These are phyloP conservation scores for Onygenales sp. DNA, from an alignment of 2,329 filamentous ascomycete genomes.

Conservation along the genomic window DNA sequence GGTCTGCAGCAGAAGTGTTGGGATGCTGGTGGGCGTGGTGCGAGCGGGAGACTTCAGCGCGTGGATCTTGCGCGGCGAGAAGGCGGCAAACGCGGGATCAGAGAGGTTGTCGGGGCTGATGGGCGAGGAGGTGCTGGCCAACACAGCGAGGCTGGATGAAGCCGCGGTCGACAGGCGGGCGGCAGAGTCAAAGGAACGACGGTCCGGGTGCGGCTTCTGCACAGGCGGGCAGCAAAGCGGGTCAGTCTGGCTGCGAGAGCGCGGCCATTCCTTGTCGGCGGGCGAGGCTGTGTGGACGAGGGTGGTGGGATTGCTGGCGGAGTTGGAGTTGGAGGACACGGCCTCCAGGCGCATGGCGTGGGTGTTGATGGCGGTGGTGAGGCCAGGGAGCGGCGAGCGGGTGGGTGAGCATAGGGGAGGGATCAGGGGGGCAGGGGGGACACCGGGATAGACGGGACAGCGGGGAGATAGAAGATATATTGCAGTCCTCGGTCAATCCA, in stretches of 20 bases:
- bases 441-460: no score
- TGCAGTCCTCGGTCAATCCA: no score
- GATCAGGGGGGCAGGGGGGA: neutral
- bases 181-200: constrained; percentile 8
- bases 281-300: neutral
- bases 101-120: constrained; percentile 17
- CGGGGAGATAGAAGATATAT: no score
- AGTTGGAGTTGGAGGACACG: neutral
- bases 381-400: neutral
- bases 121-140: constrained; percentile 8
- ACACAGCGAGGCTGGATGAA: constrained; percentile 5
- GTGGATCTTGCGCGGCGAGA: constrained; percentile 18
- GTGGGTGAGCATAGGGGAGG: neutral
- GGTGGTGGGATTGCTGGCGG: neutral
- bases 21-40: constrained; percentile 2
- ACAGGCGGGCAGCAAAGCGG: constrained; percentile 1
- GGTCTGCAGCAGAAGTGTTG: constrained; percentile 9
- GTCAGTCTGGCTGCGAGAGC: constrained; percentile 3
- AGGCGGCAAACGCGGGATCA: constrained; percentile 17
- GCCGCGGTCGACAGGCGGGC: neutral
- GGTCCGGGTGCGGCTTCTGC: constrained; percentile 9
- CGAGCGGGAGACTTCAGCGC: constrained; percentile 9
- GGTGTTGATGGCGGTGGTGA: neutral
- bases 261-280: constrained; percentile 2
- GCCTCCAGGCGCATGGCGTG: constrained; percentile 5